Percentiles rank a stretch among this genome's conserved stretches.
Evolutionary conservation across 2,329 filamentous ascomycete species (phyloP).

Genomic region (Colletotrichum theobromicola): DNA sequence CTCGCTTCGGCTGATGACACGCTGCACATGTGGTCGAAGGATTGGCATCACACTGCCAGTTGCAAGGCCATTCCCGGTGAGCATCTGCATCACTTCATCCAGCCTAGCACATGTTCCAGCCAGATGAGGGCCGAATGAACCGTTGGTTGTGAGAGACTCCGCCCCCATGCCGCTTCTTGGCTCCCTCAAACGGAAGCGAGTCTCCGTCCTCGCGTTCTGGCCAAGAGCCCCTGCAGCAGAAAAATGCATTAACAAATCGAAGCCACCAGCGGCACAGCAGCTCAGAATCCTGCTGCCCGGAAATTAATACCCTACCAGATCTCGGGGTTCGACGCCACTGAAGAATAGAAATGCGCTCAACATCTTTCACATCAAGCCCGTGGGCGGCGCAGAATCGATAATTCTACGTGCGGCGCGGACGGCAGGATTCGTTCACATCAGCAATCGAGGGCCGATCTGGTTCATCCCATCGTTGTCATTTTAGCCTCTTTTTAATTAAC

Average conservation of each 20-base stretch:
- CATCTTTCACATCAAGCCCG: background rate
- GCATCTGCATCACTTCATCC: background rate
- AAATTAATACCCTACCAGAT: constrained; percentile 2
- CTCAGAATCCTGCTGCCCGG: background rate
- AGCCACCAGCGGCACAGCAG: constrained; percentile 12
- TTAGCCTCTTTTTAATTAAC: background rate
- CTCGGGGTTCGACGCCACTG: background rate
- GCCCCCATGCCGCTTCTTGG: background rate
- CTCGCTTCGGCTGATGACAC: constrained; percentile 7
- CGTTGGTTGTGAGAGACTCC: background rate
- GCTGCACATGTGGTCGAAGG: background rate
- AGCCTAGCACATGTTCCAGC: background rate
- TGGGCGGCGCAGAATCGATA: background rate
- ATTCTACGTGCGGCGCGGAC: background rate
- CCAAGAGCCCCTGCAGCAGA: constrained; percentile 15
- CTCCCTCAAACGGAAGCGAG: constrained; percentile 3
- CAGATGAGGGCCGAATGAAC: background rate
- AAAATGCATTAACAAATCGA: background rate
- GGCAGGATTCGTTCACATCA: background rate
- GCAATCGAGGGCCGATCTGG: background rate
- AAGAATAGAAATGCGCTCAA: background rate
- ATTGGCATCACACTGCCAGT: background rate
- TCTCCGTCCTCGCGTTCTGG: background rate
- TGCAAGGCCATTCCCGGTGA: background rate
- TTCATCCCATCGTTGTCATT: background rate